A percentile compares a stretch with the other conserved stretches of the same genome.
These are phyloP conservation scores for Aureococcus anophagefferens DNA, from an alignment of 108 stramenopile genomes.

Conservation along the genomic window DNA sequence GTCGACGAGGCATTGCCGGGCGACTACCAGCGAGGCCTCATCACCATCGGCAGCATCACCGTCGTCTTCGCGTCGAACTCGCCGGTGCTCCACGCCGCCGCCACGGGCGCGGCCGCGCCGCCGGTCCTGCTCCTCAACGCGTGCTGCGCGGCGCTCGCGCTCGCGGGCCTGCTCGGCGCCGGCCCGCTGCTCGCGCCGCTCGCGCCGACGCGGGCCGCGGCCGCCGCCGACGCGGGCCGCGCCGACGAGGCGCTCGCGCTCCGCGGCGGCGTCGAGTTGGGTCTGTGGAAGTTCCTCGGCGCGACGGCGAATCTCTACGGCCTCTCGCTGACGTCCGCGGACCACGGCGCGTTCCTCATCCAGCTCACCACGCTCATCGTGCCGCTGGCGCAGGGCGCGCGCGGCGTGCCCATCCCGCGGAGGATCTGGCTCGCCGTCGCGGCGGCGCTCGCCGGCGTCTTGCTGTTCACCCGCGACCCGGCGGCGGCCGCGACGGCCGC, in stretches of 20 bases:
- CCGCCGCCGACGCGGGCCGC: not conserved
- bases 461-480: slow-evolving; percentile 57
- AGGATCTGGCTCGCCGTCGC: slow-evolving; percentile 49
- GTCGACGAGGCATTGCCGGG: too few relatives aligned
- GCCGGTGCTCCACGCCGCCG: slow-evolving; percentile 53
- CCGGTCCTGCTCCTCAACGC: slow-evolving; percentile 61
- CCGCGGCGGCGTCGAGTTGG: slow-evolving; percentile 38
- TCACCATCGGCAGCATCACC: slow-evolving; percentile 60
- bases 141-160: slow-evolving; percentile 45
- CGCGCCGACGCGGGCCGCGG: slow-evolving; percentile 25
- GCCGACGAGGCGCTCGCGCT: not conserved
- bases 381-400: slow-evolving; percentile 49
- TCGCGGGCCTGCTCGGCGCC: slow-evolving; percentile 41
- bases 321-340: slow-evolving; percentile 54
- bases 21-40: slow-evolving; percentile 47
- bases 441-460: slow-evolving; percentile 54
- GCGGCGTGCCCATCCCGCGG: slow-evolving; percentile 56
- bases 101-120: slow-evolving; percentile 13
- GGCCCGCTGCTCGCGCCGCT: slow-evolving; percentile 42
- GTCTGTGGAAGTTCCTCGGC: slow-evolving; percentile 52
- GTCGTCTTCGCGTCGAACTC: slow-evolving; percentile 54
- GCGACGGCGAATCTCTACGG: slow-evolving; percentile 64
- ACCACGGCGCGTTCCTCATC: slow-evolving; percentile 65
- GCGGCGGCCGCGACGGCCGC: slow-evolving; percentile 10
- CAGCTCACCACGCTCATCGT: slow-evolving; percentile 67